Evolutionary conservation across 108 stramenopile species (phyloP), one percentile per base, ranked within the genome.

Genomic region (Fistulifera pelliculosa): DNA sequence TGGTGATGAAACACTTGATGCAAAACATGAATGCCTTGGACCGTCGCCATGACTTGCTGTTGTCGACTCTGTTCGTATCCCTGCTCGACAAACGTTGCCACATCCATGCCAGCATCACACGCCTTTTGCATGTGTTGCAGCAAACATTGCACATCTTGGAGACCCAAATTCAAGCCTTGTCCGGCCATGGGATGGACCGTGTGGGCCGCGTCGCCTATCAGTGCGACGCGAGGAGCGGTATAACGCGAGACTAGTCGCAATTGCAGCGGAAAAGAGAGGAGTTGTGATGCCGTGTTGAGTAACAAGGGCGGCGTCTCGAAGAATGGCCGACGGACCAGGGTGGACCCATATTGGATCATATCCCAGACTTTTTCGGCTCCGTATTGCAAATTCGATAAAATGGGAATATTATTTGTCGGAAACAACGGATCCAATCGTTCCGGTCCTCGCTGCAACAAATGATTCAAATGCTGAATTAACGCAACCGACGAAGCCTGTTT

Each of bases 181-280:
- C 97, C 96, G 5, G 97, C 97, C 91, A 96, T 93, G 14, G 95
- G 97, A 76, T 98, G 97, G 18, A 97, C 77, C 0, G 93, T 90
- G 74, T 97, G 96, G 4, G 96, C 96, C 0, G 96, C 94, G 75
- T 97, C 96, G 26, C 96, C 94, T 1, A 94, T 76, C 47, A 97
- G 61, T 0, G 85, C 92, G 12, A 83, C 63, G 38, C 85, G 77
- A 31, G 52, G 56, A 1, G 54, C 56, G 43, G 56, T 47, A 60
- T 80, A 62, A 12, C 61, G 42, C 47, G 72, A 35, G 50, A 75
- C 70, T 66, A 68, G 43, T 55, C 56, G 53, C 62, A 81, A 74
- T 10, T 70, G 61, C 43, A 83, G 43, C 45, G 80, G 62, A 68
- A 82, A 62, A 51, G 80, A 56, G 51, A 70, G 61, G 26, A 61